Conservation (phyloP, 495 filamentous ascomycete species). For the Penicillium goetzii region DNA sequence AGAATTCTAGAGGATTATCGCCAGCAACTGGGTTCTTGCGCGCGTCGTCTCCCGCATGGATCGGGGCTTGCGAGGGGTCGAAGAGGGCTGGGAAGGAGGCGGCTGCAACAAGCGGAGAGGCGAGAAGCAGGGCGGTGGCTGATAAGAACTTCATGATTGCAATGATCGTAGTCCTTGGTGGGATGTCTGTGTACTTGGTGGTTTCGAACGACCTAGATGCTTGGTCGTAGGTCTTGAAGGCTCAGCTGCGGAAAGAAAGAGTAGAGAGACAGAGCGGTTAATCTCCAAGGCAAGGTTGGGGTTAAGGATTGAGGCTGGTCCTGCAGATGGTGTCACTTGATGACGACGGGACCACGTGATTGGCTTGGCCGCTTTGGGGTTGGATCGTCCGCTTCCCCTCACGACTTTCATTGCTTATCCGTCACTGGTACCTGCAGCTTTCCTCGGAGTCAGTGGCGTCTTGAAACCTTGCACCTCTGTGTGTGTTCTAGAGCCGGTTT, state of each 20-base stretch:
- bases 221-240: not conserved
- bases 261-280: not conserved
- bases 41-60: slow-evolving; percentile 21
- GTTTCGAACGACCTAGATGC: not conserved
- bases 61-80: slow-evolving; percentile 38
- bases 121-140: slow-evolving; percentile 36
- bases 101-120: slow-evolving; percentile 41
- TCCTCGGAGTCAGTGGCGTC: not conserved
- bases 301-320: slow-evolving; percentile 7
- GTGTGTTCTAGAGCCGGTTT: not conserved
- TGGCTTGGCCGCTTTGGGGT: slow-evolving; percentile 14
- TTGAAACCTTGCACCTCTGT: not conserved
- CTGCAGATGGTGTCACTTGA: slow-evolving; percentile 31
- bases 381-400: slow-evolving; percentile 8
- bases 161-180: not conserved
- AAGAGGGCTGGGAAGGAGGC: slow-evolving; percentile 31
- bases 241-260: not conserved
- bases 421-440: not conserved
- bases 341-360: slow-evolving; percentile 30
- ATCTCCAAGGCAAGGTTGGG: slow-evolving; percentile 7
- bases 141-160: slow-evolving; percentile 54
- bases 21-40: slow-evolving; percentile 38
- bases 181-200: not conserved
- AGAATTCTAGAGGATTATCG: slow-evolving; percentile 62
- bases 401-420: not conserved